phyloP scores from a whole-genome alignment of 345 rosid species.

The Punica granatum region DNA sequence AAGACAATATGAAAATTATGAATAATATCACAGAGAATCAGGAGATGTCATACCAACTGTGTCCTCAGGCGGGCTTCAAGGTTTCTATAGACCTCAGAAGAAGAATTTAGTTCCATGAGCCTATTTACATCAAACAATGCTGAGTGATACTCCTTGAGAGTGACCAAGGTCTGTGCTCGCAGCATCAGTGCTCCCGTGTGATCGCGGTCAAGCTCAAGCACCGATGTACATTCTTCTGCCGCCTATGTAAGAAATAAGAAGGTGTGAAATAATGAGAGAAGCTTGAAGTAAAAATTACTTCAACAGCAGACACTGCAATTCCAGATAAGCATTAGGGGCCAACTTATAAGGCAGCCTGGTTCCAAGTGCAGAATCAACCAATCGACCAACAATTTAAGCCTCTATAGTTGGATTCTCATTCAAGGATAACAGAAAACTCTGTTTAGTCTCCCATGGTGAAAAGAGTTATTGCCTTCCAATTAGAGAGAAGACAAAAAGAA shows the following conservation, averaged over 20 bases:
- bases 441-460: neutral
- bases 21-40: neutral
- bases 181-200: conserved; percentile 93
- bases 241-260: conserved; percentile 42
- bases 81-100: conserved; percentile 72
- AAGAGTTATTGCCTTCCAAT: neutral
- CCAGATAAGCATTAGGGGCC: neutral
- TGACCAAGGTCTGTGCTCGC: conserved; percentile 85
- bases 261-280: conserved; percentile 1
- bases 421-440: neutral
- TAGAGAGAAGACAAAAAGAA: neutral
- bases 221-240: conserved; percentile 85
- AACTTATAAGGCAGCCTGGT: neutral
- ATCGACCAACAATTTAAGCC: neutral
- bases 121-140: conserved; percentile 87
- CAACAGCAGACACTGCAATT: neutral
- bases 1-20: neutral
- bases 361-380: neutral
- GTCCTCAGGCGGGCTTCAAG: conserved; percentile 83
- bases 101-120: conserved; percentile 74
- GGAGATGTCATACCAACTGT: conserved; percentile 52
- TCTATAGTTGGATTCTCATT: neutral
- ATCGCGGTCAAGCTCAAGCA: conserved; percentile 81
- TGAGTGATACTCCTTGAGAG: conserved; percentile 74
- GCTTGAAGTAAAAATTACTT: conserved; percentile 1